Evolutionary conservation across 2,329 filamentous ascomycete genomes (phyloP).

Genomic region (Hymenoscyphus repandus): DNA sequence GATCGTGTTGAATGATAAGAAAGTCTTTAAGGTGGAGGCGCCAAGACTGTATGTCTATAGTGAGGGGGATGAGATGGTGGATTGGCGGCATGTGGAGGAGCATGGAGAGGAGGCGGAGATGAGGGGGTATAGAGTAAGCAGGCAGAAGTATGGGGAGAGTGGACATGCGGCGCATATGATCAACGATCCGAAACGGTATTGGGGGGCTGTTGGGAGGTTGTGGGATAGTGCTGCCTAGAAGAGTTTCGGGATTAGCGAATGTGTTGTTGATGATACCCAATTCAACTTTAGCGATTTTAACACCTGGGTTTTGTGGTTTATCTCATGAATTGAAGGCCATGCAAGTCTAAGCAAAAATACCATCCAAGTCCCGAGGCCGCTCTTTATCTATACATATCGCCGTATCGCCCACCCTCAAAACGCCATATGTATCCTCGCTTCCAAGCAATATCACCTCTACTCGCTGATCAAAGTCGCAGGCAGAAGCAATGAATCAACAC

Average conservation of each 20-base stretch:
- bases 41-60: constrained; percentile 27
- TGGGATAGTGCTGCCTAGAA: constrained; percentile 13
- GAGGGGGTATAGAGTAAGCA: constrained; percentile 16
- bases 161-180: constrained; percentile 24
- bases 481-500: too few species aligned
- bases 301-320: not conserved
- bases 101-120: constrained; percentile 23
- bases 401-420: too few species aligned
- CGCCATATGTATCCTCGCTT: too few species aligned
- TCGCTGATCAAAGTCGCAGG: too few species aligned
- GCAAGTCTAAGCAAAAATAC: too few species aligned
- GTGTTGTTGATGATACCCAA: too few species aligned
- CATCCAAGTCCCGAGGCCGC: too few species aligned
- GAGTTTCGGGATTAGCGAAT: too few species aligned
- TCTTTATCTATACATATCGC: too few species aligned
- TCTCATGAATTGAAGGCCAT: too few species aligned
- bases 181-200: constrained; percentile 20
- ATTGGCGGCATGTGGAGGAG: constrained; percentile 23
- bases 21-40: constrained; percentile 12
- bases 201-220: constrained; percentile 19
- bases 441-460: too few species aligned
- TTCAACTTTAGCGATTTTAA: not conserved
- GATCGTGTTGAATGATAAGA: constrained; percentile 21
- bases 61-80: constrained; percentile 23
- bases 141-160: constrained; percentile 19